Conservation (phyloP, 2,329 filamentous ascomycete species). For the Sclerotinia spermophila region DNA sequence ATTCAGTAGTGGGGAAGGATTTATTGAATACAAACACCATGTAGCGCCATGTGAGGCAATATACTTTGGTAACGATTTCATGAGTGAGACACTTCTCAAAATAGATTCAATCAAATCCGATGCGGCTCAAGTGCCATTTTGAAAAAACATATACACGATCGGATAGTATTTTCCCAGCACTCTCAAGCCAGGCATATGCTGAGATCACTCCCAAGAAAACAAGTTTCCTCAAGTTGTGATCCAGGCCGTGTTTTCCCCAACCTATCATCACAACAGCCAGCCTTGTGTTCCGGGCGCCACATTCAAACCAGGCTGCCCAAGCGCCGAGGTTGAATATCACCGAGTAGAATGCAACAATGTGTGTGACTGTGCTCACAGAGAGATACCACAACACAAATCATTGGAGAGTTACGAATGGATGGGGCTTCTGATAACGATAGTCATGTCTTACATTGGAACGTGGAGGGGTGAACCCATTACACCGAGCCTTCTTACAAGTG, state of each 20-base stretch:
- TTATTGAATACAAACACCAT: background rate
- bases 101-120: background rate
- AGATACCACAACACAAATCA: background rate
- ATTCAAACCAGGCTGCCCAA: slow-evolving; percentile 1
- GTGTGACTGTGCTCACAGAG: background rate
- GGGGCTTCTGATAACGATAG: slow-evolving; percentile 1
- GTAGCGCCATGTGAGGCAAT: background rate
- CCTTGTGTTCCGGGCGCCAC: background rate
- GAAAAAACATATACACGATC: background rate
- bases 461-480: background rate
- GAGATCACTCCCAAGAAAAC: background rate
- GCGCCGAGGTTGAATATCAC: background rate
- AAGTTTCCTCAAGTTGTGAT: background rate
- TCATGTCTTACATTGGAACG: background rate
- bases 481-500: background rate
- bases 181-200: background rate
- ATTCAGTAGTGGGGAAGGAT: background rate
- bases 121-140: background rate
- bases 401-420: background rate
- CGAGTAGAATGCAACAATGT: background rate
- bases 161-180: background rate
- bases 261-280: slow-evolving; percentile 4
- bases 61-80: background rate
- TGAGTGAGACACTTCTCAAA: background rate
- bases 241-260: background rate